A percentile compares a stretch with the other conserved stretches of the same genome.
Conservation (phyloP, 805 yeast species). For the Trichomonascus vanleenenianus region DNA sequence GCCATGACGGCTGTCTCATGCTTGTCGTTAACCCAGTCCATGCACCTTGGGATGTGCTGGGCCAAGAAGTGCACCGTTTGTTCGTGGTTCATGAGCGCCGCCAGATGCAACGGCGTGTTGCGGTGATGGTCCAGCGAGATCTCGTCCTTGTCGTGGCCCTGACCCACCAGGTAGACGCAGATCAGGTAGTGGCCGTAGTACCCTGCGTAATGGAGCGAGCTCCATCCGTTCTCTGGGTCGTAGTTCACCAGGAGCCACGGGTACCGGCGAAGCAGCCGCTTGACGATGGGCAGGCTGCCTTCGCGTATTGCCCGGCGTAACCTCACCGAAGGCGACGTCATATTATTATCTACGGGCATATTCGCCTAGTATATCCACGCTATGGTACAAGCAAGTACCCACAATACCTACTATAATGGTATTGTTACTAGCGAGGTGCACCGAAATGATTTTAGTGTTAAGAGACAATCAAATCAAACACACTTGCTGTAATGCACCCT, state of each 20-base stretch:
- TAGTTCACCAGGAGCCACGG: slow-evolving; percentile 64
- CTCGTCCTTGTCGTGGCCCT: slow-evolving; percentile 49
- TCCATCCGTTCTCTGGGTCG: slow-evolving; percentile 73
- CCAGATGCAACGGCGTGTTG: slow-evolving; percentile 64
- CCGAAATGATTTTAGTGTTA: no score
- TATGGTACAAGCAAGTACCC: not conserved
- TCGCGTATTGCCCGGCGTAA: slow-evolving; percentile 59
- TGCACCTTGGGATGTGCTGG: slow-evolving; percentile 50
- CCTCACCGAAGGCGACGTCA: slow-evolving; percentile 33
- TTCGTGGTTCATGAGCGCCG: slow-evolving; percentile 55
- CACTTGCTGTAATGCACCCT: no score
- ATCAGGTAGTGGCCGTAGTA: slow-evolving; percentile 62
- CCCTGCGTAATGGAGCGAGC: slow-evolving; percentile 74
- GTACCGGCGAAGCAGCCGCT: slow-evolving; percentile 55
- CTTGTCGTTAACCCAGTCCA: slow-evolving; percentile 52
- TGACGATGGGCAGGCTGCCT: slow-evolving; percentile 57
- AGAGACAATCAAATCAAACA: no score
- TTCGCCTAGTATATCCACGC: not conserved
- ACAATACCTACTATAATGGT: no score
- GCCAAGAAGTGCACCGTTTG: slow-evolving; percentile 68
- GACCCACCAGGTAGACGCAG: slow-evolving; percentile 46
- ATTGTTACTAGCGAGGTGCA: no score
- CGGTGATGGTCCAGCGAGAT: slow-evolving; percentile 44
- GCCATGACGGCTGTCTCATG: slow-evolving; percentile 46
- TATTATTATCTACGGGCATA: not conserved